A percentile compares a stretch with the other conserved stretches of the same genome.
These are phyloP conservation scores for Eruca vesicaria DNA, from an alignment of 441 rosid species.

Conservation along the genomic window DNA sequence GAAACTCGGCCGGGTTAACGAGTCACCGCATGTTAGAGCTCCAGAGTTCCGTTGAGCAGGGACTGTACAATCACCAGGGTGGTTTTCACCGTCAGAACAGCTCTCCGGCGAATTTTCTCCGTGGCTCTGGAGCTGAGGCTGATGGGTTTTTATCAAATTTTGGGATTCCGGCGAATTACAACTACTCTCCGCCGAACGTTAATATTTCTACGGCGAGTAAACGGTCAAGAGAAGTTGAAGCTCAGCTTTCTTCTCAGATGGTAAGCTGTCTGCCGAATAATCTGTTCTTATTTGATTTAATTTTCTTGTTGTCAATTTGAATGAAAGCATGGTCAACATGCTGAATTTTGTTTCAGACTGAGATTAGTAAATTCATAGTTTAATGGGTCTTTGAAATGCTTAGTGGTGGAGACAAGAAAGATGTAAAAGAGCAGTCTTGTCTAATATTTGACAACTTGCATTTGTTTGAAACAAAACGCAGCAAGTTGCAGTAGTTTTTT, in stretches of 20 bases:
- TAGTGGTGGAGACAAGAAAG: slow-evolving; percentile 10
- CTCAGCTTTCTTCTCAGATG: slow-evolving; percentile 45
- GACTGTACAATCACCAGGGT: slow-evolving; percentile 36
- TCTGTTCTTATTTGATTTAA: not conserved
- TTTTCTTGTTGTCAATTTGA: not conserved
- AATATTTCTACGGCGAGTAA: slow-evolving; percentile 48
- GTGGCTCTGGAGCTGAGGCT: slow-evolving; percentile 36
- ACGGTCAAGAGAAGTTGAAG: slow-evolving; percentile 43
- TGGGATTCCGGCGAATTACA: slow-evolving; percentile 37
- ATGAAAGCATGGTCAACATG: not conserved
- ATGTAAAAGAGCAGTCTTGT: slow-evolving; percentile 27
- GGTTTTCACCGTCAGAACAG: slow-evolving; percentile 67
- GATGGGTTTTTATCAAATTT: slow-evolving; percentile 54
- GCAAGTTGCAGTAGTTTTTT: slow-evolving; percentile 26
- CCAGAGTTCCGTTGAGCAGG: slow-evolving; percentile 23
- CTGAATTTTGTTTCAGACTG: slow-evolving; percentile 15
- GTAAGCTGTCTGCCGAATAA: slow-evolving; percentile 30
- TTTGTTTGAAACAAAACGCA: slow-evolving; percentile 17
- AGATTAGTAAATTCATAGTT: slow-evolving; percentile 9
- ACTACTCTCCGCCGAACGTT: slow-evolving; percentile 28
- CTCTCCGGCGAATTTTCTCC: slow-evolving; percentile 63
- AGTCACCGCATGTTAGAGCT: slow-evolving; percentile 34
- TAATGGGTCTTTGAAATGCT: not conserved
- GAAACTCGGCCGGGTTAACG: slow-evolving; percentile 11
- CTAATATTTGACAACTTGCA: slow-evolving; percentile 29